A percentile compares a stretch with the other conserved stretches of the same genome.
These are phyloP conservation scores for Mortierella sp. DNA, from an alignment of 371 early-diverging fungal genomes.

Conservation along the genomic window DNA sequence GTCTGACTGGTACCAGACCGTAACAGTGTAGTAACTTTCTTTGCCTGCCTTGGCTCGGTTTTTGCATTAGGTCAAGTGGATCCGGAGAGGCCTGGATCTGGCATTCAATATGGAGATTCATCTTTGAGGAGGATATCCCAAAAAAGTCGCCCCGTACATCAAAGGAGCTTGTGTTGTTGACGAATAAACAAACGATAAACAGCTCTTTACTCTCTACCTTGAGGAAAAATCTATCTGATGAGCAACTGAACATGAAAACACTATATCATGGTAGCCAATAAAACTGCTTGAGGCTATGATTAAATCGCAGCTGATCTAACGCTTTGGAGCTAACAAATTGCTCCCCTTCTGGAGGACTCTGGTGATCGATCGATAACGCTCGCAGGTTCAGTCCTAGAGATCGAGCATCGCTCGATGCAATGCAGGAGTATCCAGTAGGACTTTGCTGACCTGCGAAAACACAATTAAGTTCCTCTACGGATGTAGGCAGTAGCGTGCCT, in stretches of 20 bases:
- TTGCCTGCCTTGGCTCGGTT: background rate
- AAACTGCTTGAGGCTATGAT: slow-evolving; percentile 5
- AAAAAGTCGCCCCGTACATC: slow-evolving; percentile 65
- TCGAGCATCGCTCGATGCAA: slow-evolving; percentile 31
- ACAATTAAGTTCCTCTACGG: slow-evolving; percentile 12
- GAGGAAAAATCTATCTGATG: background rate
- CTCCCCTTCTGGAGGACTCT: background rate
- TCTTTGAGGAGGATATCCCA: slow-evolving; percentile 72
- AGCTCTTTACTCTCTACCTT: background rate
- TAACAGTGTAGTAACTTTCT: background rate
- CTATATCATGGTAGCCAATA: slow-evolving; percentile 12
- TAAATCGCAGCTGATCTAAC: slow-evolving; percentile 36
- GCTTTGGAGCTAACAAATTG: slow-evolving; percentile 28
- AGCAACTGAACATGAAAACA: no score
- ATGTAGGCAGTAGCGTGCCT: slow-evolving; percentile 33
- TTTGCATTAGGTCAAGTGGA: slow-evolving; percentile 64
- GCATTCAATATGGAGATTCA: slow-evolving; percentile 74
- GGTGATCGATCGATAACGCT: slow-evolving; percentile 4
- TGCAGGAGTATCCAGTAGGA: slow-evolving; percentile 18
- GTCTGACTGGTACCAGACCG: background rate
- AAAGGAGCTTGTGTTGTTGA: slow-evolving; percentile 68
- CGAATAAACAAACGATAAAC: background rate
- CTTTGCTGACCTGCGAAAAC: slow-evolving; percentile 23
- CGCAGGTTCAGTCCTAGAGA: slow-evolving; percentile 48
- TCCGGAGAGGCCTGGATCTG: slow-evolving; percentile 72